Conservation (phyloP, 139 green algal genomes). For the Chlorella sp. region DNA sequence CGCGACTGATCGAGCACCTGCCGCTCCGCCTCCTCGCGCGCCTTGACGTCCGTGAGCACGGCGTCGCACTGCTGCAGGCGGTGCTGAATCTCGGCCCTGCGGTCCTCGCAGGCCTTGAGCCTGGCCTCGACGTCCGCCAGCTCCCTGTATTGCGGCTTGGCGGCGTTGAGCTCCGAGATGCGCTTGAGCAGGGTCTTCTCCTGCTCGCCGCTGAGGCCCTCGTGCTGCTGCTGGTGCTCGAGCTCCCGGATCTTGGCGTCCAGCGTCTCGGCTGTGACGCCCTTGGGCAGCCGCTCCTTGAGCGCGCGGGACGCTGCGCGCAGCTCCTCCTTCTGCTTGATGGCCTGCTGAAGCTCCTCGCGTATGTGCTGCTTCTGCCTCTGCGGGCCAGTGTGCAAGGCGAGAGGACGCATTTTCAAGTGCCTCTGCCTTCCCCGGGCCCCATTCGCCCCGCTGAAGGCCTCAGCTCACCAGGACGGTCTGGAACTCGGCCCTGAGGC, state of each 20-base stretch:
- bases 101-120: constrained; percentile 18
- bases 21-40: constrained; percentile 14
- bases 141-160: constrained; percentile 17
- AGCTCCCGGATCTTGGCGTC: constrained; percentile 26
- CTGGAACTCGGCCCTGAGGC: constrained; percentile 26
- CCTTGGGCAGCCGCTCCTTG: constrained; percentile 14
- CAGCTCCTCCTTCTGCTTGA: constrained; percentile 18
- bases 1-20: constrained; percentile 27
- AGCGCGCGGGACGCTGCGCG: constrained; percentile 20
- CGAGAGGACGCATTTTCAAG: not conserved
- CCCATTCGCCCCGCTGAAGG: not conserved
- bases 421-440: not conserved
- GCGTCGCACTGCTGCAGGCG: constrained; percentile 34
- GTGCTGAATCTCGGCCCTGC: constrained; percentile 8
- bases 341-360: constrained; percentile 31
- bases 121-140: constrained; percentile 17
- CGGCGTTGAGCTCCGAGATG: constrained; percentile 18
- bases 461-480: constrained; percentile 42
- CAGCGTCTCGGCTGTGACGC: constrained; percentile 20
- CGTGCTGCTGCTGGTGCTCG: constrained; percentile 46
- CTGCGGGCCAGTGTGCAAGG: constrained; percentile 18
- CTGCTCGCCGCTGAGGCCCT: constrained; percentile 20
- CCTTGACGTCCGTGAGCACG: constrained; percentile 25
- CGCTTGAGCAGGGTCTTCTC: constrained; percentile 18
- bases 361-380: constrained; percentile 38